Conservation (phyloP, 768 basidiomycete species). For the Rubroboletus pulcherrimus region DNA sequence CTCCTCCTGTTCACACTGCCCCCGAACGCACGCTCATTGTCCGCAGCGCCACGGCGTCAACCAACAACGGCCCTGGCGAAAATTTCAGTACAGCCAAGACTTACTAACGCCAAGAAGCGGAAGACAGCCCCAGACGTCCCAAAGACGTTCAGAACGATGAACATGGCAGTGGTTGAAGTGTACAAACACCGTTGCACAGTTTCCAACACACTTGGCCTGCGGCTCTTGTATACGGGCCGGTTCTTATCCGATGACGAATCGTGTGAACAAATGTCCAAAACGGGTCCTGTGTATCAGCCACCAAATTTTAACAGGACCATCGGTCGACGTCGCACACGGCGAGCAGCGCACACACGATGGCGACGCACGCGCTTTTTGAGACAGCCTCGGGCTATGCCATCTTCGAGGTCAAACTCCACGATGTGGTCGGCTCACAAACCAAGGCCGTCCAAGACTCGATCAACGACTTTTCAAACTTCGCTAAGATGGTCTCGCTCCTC, state of each 20-base stretch:
- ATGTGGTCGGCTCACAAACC: slow-evolving; percentile 82
- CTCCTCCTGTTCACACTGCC: slow-evolving; percentile 2
- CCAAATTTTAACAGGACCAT: slow-evolving; percentile 22
- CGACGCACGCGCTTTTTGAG: slow-evolving; percentile 90
- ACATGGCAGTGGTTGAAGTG: too few species aligned
- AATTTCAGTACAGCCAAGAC: slow-evolving; percentile 1
- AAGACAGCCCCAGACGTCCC: not conserved
- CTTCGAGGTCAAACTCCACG: slow-evolving; percentile 81
- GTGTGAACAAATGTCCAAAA: slow-evolving; percentile 9
- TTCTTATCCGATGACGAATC: not conserved
- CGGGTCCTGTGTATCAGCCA: not conserved
- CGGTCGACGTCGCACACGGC: slow-evolving; percentile 33
- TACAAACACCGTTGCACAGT: not conserved
- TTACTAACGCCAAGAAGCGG: not conserved
- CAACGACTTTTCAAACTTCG: slow-evolving; percentile 81
- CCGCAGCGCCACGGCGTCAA: not conserved
- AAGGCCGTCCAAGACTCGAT: slow-evolving; percentile 81
- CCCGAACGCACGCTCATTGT: not conserved
- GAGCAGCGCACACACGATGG: slow-evolving; percentile 40
- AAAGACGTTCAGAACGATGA: not conserved
- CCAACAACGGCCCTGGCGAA: not conserved
- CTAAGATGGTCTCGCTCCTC: slow-evolving; percentile 85
- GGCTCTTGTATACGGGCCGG: too few species aligned
- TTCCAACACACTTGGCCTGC: not conserved
- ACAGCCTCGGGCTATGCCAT: slow-evolving; percentile 92